These are phyloP conservation scores for Ophiostoma ips DNA, from an alignment of 2,329 filamentous ascomycete genomes.

Conservation along the genomic window DNA sequence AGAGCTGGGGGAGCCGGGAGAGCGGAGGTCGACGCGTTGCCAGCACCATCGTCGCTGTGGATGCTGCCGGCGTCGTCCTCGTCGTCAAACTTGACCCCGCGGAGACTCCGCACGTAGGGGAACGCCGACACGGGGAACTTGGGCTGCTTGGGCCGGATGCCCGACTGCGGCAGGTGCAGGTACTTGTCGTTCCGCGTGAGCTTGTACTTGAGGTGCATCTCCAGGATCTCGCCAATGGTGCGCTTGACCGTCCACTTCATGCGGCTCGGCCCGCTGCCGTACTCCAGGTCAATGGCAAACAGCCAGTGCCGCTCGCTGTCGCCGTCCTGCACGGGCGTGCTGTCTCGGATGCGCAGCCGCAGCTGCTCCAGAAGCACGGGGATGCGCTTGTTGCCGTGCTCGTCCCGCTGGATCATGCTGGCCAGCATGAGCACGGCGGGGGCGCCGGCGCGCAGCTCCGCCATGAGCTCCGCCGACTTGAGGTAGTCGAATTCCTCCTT, in stretches of 20 bases:
- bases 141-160: slow-evolving; percentile 64
- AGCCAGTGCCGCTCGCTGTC: slow-evolving; percentile 60
- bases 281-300: slow-evolving; percentile 87
- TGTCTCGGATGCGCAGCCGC: slow-evolving; percentile 76
- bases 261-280: slow-evolving; percentile 83
- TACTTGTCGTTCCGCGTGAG: slow-evolving; percentile 70
- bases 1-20: not conserved
- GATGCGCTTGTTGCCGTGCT: slow-evolving; percentile 88
- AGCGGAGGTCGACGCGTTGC: not conserved
- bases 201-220: slow-evolving; percentile 88
- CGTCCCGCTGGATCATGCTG: slow-evolving; percentile 95
- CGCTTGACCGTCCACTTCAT: slow-evolving; percentile 95
- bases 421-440: slow-evolving; percentile 89
- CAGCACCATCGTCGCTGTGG: slow-evolving; percentile 23
- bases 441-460: slow-evolving; percentile 80
- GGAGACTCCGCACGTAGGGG: slow-evolving; percentile 72
- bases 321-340: slow-evolving; percentile 50
- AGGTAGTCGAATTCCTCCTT: slow-evolving; percentile 86
- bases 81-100: slow-evolving; percentile 64
- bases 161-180: slow-evolving; percentile 52
- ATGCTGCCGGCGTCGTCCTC: slow-evolving; percentile 42
- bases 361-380: slow-evolving; percentile 91
- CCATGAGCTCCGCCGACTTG: slow-evolving; percentile 93
- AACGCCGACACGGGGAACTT: slow-evolving; percentile 82
- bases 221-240: slow-evolving; percentile 78